Conservation (phyloP, 106 monocot species). For the Platanthera guangdongensis region DNA sequence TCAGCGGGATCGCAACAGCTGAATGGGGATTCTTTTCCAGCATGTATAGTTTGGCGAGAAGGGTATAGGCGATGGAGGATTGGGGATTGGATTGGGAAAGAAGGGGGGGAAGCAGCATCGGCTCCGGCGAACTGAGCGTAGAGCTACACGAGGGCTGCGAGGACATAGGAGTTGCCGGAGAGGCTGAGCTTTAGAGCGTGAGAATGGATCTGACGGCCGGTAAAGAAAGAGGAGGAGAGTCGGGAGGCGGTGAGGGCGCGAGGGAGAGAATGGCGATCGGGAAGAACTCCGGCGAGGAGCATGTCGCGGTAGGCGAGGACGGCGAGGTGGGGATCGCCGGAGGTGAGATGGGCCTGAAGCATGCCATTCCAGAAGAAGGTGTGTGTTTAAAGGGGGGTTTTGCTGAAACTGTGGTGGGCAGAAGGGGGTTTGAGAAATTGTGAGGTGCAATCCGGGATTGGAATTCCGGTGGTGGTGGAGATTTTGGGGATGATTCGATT, state of each 20-base stretch:
- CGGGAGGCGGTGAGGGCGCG: conserved; percentile 17
- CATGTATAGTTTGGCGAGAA: conserved; percentile 20
- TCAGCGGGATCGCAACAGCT: too few relatives aligned
- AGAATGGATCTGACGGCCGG: conserved; percentile 27
- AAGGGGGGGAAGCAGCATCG: conserved; percentile 5
- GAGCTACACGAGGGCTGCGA: conserved; percentile 27
- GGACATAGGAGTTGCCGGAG: conserved; percentile 21
- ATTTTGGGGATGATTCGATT: background rate
- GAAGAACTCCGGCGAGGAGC: conserved; percentile 21
- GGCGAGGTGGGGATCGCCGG: conserved; percentile 18
- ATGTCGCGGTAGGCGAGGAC: conserved; percentile 23
- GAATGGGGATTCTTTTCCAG: conserved; percentile 12
- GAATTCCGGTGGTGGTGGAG: background rate
- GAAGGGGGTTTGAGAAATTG: background rate
- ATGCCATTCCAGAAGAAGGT: conserved; percentile 39
- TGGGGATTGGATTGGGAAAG: conserved; percentile 6
- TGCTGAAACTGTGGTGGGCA: conserved; percentile 1
- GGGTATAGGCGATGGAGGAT: conserved; percentile 32
- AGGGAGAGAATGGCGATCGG: conserved; percentile 35
- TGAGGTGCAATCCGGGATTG: background rate
- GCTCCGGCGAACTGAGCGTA: conserved; percentile 21
- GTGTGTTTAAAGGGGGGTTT: conserved; percentile 18
- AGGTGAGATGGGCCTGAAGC: conserved; percentile 20
- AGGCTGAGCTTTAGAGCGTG: conserved; percentile 41
- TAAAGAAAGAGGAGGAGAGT: conserved; percentile 3